A percentile compares a stretch with the other conserved stretches of the same genome.
Conservation (phyloP, 306 rosid genomes). For the Trifolium repens region DNA sequence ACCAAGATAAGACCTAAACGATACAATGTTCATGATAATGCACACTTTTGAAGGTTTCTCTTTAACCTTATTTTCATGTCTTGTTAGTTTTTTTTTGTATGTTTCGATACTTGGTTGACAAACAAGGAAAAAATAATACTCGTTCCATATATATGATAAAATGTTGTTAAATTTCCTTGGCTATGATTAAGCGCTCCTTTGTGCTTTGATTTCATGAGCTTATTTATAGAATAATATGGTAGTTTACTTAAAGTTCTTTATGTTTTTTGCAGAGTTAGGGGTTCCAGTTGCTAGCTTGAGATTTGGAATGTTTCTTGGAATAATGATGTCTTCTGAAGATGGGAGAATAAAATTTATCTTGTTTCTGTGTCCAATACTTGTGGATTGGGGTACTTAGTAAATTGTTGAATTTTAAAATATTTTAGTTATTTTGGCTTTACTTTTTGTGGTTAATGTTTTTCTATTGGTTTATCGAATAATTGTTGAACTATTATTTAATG, state of each 20-base stretch:
- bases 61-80: conserved; percentile 1
- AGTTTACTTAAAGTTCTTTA: conserved; percentile 18
- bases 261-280: conserved; percentile 47
- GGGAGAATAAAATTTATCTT: conserved; percentile 33
- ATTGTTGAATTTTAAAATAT: conserved; percentile 27
- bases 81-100: neutral
- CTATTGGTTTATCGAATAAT: conserved; percentile 9
- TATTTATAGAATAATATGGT: conserved; percentile 7
- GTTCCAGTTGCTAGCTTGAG: neutral
- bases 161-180: neutral
- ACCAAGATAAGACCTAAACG: neutral
- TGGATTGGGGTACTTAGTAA: conserved; percentile 33
- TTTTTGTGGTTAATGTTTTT: conserved; percentile 30
- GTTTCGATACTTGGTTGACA: neutral
- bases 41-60: conserved; percentile 40
- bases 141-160: no score
- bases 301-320: conserved; percentile 20
- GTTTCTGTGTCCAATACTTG: conserved; percentile 32
- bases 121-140: no score
- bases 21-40: conserved; percentile 44
- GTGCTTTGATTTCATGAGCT: neutral
- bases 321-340: conserved; percentile 44
- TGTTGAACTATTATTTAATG: neutral
- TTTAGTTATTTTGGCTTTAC: conserved; percentile 25
- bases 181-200: neutral